phyloP scores from a whole-genome alignment of 176 grass and related monocot genomes.

The Carex myosuroides region DNA sequence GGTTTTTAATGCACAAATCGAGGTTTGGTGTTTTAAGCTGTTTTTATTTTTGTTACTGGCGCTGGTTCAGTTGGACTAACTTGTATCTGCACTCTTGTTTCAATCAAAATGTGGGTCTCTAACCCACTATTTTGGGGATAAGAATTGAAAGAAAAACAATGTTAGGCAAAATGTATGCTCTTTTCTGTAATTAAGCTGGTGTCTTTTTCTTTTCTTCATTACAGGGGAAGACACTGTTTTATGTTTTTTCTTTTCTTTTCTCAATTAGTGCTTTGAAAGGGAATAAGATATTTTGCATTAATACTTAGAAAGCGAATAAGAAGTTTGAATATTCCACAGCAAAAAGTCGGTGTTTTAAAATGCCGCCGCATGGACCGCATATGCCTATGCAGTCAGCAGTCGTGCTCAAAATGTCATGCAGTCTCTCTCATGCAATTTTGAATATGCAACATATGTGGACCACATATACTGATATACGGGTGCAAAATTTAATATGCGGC shows the following conservation, averaged over 20 bases:
- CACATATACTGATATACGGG: too few relatives aligned
- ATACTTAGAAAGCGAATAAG: background rate
- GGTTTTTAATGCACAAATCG: slow-evolving; percentile 10
- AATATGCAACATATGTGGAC: too few relatives aligned
- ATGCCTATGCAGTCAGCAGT: too few relatives aligned
- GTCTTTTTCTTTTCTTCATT: background rate
- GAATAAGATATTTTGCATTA: background rate
- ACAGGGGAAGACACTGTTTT: background rate
- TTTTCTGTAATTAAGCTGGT: background rate
- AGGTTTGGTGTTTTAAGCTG: slow-evolving; percentile 2
- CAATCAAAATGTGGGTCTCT: background rate
- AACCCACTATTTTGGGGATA: background rate
- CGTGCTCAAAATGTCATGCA: too few relatives aligned
- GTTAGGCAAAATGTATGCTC: background rate
- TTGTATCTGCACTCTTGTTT: background rate
- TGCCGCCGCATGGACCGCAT: too few relatives aligned
- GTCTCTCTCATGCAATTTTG: too few relatives aligned
- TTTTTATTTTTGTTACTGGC: background rate
- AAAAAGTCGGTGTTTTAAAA: background rate
- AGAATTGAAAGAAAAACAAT: background rate
- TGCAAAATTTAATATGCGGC: too few relatives aligned
- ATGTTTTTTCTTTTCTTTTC: background rate
- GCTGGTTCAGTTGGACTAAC: background rate
- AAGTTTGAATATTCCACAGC: background rate
- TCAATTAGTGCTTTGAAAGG: background rate